Base-by-base conservation (phyloP, 768 basidiomycete species). In the Leccinum longicurvipes region DNA sequence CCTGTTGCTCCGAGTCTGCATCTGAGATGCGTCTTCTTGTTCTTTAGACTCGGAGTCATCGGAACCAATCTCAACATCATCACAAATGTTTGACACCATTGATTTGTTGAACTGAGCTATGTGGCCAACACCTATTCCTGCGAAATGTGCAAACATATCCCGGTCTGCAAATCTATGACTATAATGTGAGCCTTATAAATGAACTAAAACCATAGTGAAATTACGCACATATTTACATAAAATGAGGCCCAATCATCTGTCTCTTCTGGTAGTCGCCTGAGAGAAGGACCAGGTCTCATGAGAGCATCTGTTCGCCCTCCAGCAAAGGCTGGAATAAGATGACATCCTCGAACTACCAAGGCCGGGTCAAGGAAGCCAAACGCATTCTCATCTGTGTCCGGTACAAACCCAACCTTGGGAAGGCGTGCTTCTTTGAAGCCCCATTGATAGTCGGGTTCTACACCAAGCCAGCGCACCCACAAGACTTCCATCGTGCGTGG, bases 291-390 rank as follows among this genome's bases (percentile, higher is more conserved):
- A 17, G 19, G 46, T 21, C 25, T 28, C 46, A 47, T 19, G 15
- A 47, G 27, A 7, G 27, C n/a, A 17, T 24, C 25, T 25, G 68
- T 68, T 14, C 55, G 52, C 0, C 71, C 72, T 48, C 60, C 54
- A 0, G 51, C 27, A 54, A 72, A 75, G 1, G 59, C 61, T 3
- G 74, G 72, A 15, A 70, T 69, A 1, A 74, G 50, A 48, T 74
- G 73, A 51, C 57, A 63, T 4, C 51, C 63, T 2, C 65, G 63
- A 27, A 74, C 64, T n/a, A 72, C 66, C 4, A 46, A 34, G 6
- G 55, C 21, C 0, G 73, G 73, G 51, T 72, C 66, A 3, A 76
- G 49, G 51, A 76, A 76, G 2, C 74, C 73, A 62, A 75, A 76
- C 0, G 73, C 70, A 42, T 73, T n/a, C 4, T 42, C 10, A 21